These are phyloP conservation scores for Colletotrichum sp. DNA, from an alignment of 2,329 filamentous ascomycete species.

Conservation along the genomic window DNA sequence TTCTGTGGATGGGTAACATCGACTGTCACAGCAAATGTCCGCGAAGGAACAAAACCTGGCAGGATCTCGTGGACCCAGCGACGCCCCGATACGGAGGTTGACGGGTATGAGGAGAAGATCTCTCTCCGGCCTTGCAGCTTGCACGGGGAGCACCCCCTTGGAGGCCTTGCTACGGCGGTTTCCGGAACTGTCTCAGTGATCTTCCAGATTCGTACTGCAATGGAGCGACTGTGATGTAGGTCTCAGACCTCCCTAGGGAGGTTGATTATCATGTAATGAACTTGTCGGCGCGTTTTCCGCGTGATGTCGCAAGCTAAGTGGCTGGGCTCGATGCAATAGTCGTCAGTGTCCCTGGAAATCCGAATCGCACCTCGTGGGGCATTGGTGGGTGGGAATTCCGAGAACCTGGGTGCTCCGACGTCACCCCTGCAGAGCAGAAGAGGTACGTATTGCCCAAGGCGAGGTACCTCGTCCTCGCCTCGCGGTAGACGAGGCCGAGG, in stretches of 20 bases:
- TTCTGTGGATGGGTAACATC: not conserved
- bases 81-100: not conserved
- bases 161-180: not conserved
- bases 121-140: not conserved
- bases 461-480: not conserved
- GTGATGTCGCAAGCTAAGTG: not conserved
- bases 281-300: not conserved
- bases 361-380: not conserved
- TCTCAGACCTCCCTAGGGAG: not conserved
- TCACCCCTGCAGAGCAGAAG: not conserved
- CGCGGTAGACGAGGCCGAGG: not conserved
- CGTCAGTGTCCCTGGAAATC: not conserved
- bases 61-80: not conserved
- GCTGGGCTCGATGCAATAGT: not conserved
- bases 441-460: not conserved
- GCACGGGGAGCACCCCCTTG: not conserved
- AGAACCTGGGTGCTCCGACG: constrained; percentile 9
- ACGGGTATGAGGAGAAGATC: not conserved
- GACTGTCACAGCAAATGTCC: not conserved
- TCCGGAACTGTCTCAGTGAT: not conserved
- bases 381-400: not conserved
- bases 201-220: not conserved
- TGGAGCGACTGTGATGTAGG: not conserved
- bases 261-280: not conserved
- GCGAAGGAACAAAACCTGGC: not conserved